Percentiles rank a stretch among this genome's conserved stretches.
phyloP scores from a whole-genome alignment of 306 rosid species.

The Vicia faba region DNA sequence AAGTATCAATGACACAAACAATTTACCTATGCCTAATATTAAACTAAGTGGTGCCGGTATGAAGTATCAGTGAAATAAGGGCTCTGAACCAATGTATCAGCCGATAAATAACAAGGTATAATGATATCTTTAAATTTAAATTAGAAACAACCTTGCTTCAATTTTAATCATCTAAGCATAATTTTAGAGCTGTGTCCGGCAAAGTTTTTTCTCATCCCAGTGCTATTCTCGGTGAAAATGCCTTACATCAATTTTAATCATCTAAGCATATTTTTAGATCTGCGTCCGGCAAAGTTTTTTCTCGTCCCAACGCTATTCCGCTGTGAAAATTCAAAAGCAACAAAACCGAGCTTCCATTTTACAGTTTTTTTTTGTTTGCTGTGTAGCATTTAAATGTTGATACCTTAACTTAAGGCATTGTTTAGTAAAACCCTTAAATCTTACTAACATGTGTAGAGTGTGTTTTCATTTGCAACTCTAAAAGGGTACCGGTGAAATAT shows the following conservation, averaged over 20 bases:
- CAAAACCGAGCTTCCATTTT: no score
- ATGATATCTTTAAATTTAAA: conserved; percentile 12
- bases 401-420: conserved; percentile 5
- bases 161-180: conserved; percentile 4
- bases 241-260: not conserved
- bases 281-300: no score
- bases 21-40: conserved; percentile 4
- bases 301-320: no score
- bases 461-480: not conserved
- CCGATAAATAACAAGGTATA: conserved; percentile 19
- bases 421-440: conserved; percentile 7
- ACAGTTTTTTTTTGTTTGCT: no score
- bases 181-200: no score
- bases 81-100: not conserved
- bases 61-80: conserved; percentile 31
- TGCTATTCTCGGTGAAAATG: not conserved
- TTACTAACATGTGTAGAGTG: not conserved
- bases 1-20: conserved; percentile 33
- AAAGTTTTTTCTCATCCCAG: no score
- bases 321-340: no score
- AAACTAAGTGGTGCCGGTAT: conserved; percentile 6
- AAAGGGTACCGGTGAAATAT: conserved; percentile 1
- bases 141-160: conserved; percentile 15
- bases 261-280: not conserved
- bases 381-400: not conserved